Evolutionary conservation across 2,329 filamentous ascomycete species (phyloP).

Genomic region (Calonectria pauciramosa): DNA sequence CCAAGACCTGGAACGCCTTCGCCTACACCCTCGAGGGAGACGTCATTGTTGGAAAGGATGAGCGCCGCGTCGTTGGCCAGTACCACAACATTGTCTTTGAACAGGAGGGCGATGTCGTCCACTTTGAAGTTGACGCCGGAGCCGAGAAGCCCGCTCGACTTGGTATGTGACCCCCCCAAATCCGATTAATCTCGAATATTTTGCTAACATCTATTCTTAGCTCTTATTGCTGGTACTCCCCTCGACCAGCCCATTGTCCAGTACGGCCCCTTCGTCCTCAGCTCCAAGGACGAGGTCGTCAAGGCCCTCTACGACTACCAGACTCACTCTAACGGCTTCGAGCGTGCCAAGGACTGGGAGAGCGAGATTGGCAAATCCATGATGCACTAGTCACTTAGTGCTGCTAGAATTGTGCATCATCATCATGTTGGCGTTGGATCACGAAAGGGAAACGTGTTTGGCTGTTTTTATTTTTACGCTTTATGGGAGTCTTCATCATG

Average conservation of each 20-base stretch:
- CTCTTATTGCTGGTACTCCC: constrained; percentile 84
- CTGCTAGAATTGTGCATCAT: background rate
- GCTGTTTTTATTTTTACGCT: background rate
- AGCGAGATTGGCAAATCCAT: constrained; percentile 90
- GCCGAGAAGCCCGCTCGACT: constrained; percentile 72
- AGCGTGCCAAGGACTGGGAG: constrained; percentile 82
- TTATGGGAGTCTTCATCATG: background rate
- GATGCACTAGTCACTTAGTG: constrained; percentile 53
- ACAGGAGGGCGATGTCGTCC: constrained; percentile 80
- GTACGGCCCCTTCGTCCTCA: constrained; percentile 89
- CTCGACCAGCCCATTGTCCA: constrained; percentile 86
- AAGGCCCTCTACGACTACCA: constrained; percentile 84
- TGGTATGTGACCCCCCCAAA: constrained; percentile 41
- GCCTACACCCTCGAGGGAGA: constrained; percentile 86
- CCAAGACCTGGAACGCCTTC: constrained; percentile 89
- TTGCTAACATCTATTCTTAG: constrained; percentile 43
- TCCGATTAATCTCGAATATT: background rate
- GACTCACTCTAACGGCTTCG: constrained; percentile 81
- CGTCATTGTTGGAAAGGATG: constrained; percentile 71
- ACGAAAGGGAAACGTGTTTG: constrained; percentile 1
- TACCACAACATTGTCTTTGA: constrained; percentile 95
- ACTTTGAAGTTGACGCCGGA: constrained; percentile 76
- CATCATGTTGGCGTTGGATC: constrained; percentile 32
- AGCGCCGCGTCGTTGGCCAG: constrained; percentile 69
- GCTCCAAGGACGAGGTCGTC: constrained; percentile 77